Conservation (phyloP, 805 yeast genomes). For the Candida palmyrensis region DNA sequence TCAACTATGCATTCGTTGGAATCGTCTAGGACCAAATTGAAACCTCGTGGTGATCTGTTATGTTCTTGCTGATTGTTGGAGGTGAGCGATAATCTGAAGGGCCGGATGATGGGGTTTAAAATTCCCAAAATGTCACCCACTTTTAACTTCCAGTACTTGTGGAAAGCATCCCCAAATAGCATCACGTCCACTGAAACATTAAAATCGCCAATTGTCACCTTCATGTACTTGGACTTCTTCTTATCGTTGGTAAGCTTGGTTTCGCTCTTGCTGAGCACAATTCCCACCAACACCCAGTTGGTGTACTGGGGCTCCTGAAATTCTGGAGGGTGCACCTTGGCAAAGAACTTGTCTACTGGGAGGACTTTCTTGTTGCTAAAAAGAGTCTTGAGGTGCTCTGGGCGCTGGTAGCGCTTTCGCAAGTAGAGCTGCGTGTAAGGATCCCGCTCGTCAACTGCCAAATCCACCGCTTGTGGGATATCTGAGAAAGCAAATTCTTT, state of each 20-base stretch:
- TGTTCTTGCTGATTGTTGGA: constrained; percentile 15
- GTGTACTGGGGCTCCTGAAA: constrained; percentile 63
- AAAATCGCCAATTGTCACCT: constrained; percentile 65
- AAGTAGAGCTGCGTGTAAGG: constrained; percentile 12
- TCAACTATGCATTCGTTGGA: constrained; percentile 55
- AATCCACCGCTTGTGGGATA: constrained; percentile 7
- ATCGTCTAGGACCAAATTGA: constrained; percentile 53
- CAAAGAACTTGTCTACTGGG: constrained; percentile 53
- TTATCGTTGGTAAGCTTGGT: constrained; percentile 38
- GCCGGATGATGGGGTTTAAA: constrained; percentile 63
- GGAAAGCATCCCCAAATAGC: constrained; percentile 63
- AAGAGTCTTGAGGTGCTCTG: constrained; percentile 25
- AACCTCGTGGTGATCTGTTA: constrained; percentile 20
- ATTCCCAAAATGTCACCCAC: constrained; percentile 73
- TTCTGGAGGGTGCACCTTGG: constrained; percentile 64
- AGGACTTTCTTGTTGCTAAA: constrained; percentile 50
- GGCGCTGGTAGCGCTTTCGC: constrained; percentile 43
- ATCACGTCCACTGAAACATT: constrained; percentile 53
- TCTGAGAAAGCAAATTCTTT: constrained; percentile 22
- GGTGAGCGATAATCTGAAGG: constrained; percentile 6
- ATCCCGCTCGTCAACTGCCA: constrained; percentile 17
- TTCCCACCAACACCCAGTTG: constrained; percentile 80
- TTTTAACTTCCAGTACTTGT: constrained; percentile 65
- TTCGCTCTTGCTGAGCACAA: constrained; percentile 53
- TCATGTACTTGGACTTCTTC: constrained; percentile 47